phyloP scores from a whole-genome alignment of 1,284 basidiomycete genomes.

The Hemileia vastatrix region DNA sequence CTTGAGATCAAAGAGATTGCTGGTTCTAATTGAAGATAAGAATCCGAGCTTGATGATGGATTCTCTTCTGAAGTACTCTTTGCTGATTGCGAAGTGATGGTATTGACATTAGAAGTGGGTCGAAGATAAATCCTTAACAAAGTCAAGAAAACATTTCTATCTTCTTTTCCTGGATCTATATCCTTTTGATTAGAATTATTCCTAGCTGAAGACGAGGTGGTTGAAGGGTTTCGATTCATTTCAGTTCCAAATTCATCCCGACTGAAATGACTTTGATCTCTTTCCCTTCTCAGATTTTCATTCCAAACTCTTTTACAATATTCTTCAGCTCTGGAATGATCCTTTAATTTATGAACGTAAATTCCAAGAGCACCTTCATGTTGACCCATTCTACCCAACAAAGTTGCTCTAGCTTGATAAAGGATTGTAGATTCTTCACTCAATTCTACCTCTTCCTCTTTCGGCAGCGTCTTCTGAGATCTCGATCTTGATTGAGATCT shows the following conservation, averaged over 20 bases:
- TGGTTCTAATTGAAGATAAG: background rate
- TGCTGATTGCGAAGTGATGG: too few relatives aligned
- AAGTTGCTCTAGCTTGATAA: constrained; percentile 77
- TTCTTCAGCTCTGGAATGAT: constrained; percentile 78
- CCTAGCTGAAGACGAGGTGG: too few relatives aligned
- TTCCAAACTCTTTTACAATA: too few relatives aligned
- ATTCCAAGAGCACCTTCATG: constrained; percentile 87
- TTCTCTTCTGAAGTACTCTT: too few relatives aligned
- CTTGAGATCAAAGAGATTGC: background rate
- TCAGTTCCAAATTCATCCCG: background rate
- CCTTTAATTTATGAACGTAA: constrained; percentile 75
- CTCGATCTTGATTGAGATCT: background rate
- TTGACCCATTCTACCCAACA: constrained; percentile 77
- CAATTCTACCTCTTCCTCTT: background rate
- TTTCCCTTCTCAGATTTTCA: too few relatives aligned
- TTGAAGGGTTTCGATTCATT: constrained; percentile 52
- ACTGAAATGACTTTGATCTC: background rate
- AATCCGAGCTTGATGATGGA: background rate
- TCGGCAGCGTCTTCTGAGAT: background rate
- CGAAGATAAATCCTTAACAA: constrained; percentile 79
- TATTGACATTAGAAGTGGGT: constrained; percentile 48
- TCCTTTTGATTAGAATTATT: constrained; percentile 80
- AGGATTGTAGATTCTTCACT: background rate
- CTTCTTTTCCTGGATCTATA: constrained; percentile 48
- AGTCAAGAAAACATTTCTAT: constrained; percentile 61